A percentile compares a stretch with the other conserved stretches of the same genome.
Evolutionary conservation across 2,329 filamentous ascomycete genomes (phyloP).

Genomic region (Colletotrichum somersetense): DNA sequence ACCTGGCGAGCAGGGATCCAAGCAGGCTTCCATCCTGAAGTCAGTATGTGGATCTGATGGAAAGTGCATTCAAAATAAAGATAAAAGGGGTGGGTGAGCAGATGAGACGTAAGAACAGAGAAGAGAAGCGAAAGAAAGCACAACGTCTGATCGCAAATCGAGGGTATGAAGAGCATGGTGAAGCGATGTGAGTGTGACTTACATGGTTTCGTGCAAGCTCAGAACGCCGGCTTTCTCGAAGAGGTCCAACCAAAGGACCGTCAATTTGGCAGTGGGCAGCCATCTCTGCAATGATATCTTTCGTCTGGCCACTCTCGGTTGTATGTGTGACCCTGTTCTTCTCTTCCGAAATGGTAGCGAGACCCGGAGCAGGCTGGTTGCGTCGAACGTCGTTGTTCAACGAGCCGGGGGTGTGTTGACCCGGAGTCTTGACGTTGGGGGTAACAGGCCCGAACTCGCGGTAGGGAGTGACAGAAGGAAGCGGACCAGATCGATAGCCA

Average conservation of each 20-base stretch:
- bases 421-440: constrained; percentile 12
- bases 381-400: constrained; percentile 5
- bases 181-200: constrained; percentile 18
- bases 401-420: constrained; percentile 1
- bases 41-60: constrained; percentile 3
- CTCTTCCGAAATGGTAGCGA: constrained; percentile 27
- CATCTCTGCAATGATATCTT: constrained; percentile 24
- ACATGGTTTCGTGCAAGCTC: constrained; percentile 40
- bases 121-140: neutral
- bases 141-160: neutral
- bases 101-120: neutral
- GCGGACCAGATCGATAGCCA: constrained; percentile 28
- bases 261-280: constrained; percentile 41
- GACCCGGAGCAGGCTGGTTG: constrained; percentile 4
- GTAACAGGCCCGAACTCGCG: constrained; percentile 8
- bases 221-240: constrained; percentile 40
- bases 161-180: neutral
- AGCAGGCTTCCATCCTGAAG: constrained; percentile 31
- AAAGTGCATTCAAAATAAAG: neutral
- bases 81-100: neutral
- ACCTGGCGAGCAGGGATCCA: constrained; percentile 40
- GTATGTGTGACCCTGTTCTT: neutral
- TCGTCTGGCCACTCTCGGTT: constrained; percentile 1
- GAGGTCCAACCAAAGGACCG: constrained; percentile 40
- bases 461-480: neutral